phyloP scores from a whole-genome alignment of 2,329 filamentous ascomycete genomes.

The Talaromyces sp. region DNA sequence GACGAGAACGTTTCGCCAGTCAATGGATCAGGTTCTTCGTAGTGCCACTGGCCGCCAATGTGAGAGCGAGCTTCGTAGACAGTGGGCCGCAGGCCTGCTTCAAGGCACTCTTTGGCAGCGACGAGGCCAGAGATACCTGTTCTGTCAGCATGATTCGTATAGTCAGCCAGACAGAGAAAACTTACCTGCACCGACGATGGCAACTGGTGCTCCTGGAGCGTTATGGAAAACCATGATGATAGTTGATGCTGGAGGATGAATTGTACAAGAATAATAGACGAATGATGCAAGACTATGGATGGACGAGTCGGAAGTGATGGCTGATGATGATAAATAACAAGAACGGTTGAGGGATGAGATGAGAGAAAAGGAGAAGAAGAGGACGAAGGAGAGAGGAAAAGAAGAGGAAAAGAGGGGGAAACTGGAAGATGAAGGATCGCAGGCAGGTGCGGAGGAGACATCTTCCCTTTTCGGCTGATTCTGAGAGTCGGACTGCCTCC shows the following conservation, averaged over 20 bases:
- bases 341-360: background rate
- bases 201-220: conserved; percentile 11
- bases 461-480: background rate
- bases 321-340: background rate
- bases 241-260: background rate
- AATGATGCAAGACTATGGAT: background rate
- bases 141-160: background rate
- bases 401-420: background rate
- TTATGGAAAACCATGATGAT: background rate
- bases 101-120: conserved; percentile 37
- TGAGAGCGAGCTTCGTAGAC: conserved; percentile 32
- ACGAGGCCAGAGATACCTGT: conserved; percentile 33
- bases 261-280: background rate
- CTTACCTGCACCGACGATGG: conserved; percentile 22
- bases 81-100: conserved; percentile 31
- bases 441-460: background rate
- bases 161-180: background rate
- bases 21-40: conserved; percentile 26
- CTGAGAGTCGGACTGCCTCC: background rate
- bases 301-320: background rate
- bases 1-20: conserved; percentile 26
- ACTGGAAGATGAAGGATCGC: background rate
- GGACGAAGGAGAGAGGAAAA: background rate
- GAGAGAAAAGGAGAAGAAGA: background rate
- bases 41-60: conserved; percentile 40